Evolutionary conservation across 305 asterid genomes (phyloP).

Genomic region (Fraxinus xanthoxyloides): DNA sequence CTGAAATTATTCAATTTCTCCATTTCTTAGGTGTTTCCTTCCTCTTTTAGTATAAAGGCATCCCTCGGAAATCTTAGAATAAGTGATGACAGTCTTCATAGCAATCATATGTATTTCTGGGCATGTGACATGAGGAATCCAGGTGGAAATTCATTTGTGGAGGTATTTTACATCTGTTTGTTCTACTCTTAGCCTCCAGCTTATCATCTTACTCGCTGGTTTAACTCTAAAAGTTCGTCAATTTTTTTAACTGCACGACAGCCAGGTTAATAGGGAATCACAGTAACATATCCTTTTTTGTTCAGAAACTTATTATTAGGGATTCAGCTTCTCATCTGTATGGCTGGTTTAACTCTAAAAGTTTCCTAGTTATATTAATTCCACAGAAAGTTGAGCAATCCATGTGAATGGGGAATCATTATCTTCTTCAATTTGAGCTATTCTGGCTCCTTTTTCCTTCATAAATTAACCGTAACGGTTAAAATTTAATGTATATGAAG

Average conservation of each 20-base stretch:
- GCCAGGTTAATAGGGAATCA: neutral
- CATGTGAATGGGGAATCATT: neutral
- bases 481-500: neutral
- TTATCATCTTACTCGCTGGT: neutral
- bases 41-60: constrained; percentile 87
- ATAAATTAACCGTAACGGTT: neutral
- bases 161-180: constrained; percentile 47
- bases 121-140: constrained; percentile 98
- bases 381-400: neutral
- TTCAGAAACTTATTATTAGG: neutral
- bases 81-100: constrained; percentile 85
- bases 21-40: constrained; percentile 74
- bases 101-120: constrained; percentile 86
- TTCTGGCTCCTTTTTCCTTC: neutral
- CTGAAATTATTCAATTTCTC: constrained; percentile 24
- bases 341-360: neutral
- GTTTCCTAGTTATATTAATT: neutral
- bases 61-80: constrained; percentile 94
- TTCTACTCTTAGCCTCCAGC: neutral
- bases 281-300: neutral
- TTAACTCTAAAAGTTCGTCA: neutral
- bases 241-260: neutral
- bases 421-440: neutral
- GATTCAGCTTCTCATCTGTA: constrained; percentile 10
- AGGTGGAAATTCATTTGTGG: constrained; percentile 94